Evolutionary conservation across 2,329 filamentous ascomycete species (phyloP), one percentile per base, ranked within the genome.

Genomic region (Arthroderma uncinatum): DNA sequence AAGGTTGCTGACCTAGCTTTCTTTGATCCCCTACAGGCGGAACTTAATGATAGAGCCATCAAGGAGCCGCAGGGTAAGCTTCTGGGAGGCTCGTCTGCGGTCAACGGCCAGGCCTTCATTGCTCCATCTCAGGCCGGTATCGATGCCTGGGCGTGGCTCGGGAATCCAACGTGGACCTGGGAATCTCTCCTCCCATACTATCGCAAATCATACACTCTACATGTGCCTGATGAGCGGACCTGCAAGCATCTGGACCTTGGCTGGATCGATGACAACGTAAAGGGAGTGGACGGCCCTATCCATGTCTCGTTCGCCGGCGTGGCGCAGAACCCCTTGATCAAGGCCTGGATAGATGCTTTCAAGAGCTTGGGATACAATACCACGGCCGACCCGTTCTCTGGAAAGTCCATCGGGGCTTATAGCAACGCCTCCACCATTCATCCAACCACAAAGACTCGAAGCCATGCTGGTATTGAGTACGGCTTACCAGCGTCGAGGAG

Each of bases 151-250:
- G 69, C 69, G 36, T 64, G 65, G 2, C 62, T 80, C 1, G 78
- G 76, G 0, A 76, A 77, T 39, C 63, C 70, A 0, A 75, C 72
- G 2, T 78, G 74, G 73, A 67, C 66, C 12, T 77, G 73, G 67
- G 65, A 72, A 1, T 68, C 67, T 21, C 64, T 82, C 9, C 64
- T 76, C 0, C 77, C 74, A 0, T 80, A 80, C 60, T 77, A 80
- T 61, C 68, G 70, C 28, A 79, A 79, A 68, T 70, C 73, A 16
- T 59, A 63, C 50, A 62, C 60, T 2, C 61, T 61, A 33, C 52
- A 55, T 58, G 39, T 63, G 58, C 44, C 63, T 60, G 40, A 61
- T 60, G 25, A 33, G 9, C 54, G 48, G 52, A 58, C 57, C 7
- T 34, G 47, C n/a, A 34, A 57, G 19, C 28, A 48, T 44, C 57